Evolutionary conservation across 805 yeast species (phyloP).

Genomic region (Zygosaccharomyces bailii): DNA sequence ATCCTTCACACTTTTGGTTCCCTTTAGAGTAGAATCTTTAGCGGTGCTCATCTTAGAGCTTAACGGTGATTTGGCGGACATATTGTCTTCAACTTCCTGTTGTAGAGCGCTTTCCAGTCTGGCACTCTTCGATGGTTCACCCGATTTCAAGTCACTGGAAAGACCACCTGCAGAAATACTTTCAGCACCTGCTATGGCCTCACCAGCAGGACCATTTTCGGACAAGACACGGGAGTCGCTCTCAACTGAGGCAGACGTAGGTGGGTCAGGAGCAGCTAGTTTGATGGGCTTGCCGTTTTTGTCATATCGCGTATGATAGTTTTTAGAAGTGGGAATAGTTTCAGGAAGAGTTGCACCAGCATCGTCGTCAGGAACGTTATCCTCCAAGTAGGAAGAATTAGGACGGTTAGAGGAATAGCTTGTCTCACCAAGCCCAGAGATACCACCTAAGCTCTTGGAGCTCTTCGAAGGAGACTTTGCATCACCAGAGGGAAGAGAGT

Average conservation of each 20-base stretch:
- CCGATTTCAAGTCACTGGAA: constrained; percentile 2
- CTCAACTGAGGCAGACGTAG: neutral
- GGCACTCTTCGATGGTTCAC: neutral
- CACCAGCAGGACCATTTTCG: neutral
- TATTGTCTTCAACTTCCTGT: neutral
- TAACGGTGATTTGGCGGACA: neutral
- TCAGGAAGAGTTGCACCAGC: constrained; percentile 37
- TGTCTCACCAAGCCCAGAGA: neutral
- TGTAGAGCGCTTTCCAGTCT: neutral
- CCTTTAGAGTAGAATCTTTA: neutral
- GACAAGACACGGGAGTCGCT: neutral
- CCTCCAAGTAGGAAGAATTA: constrained; percentile 8
- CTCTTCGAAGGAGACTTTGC: neutral
- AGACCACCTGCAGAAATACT: neutral
- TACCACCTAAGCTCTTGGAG: neutral
- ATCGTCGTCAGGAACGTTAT: constrained; percentile 11
- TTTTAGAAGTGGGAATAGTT: constrained; percentile 35
- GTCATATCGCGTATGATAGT: constrained; percentile 23
- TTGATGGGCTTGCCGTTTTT: constrained; percentile 13
- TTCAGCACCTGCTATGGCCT: neutral
- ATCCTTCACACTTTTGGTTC: neutral
- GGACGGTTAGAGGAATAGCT: neutral
- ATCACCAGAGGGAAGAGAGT: neutral
- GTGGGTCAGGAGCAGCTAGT: constrained; percentile 1
- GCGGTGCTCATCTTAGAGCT: neutral